Conservation (phyloP, 257 asterid species). For the Capsicum baccatum region DNA sequence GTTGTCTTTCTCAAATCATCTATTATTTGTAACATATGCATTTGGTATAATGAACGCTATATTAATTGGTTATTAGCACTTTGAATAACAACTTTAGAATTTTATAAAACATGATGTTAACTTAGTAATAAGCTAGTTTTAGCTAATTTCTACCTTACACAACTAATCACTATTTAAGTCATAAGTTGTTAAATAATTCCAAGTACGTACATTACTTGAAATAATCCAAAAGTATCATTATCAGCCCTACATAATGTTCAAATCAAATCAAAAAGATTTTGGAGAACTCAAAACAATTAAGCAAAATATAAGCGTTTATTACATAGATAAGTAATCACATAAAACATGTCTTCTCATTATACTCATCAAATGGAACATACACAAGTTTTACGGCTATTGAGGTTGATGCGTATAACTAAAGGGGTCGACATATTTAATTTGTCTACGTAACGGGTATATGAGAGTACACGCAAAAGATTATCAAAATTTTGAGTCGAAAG, state of each 20-base stretch:
- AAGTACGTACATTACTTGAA: not conserved
- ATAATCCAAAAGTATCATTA: not conserved
- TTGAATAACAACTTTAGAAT: not conserved
- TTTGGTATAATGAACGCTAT: not conserved
- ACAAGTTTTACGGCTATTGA: too few species aligned
- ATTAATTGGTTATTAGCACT: not conserved
- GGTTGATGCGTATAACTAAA: too few species aligned
- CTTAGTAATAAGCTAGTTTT: conserved; percentile 1
- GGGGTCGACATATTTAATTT: too few species aligned
- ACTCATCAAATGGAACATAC: too few species aligned
- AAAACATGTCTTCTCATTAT: too few species aligned
- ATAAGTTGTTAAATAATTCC: not conserved
- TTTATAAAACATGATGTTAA: not conserved
- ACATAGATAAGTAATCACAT: too few species aligned
- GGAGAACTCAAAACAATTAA: not conserved
- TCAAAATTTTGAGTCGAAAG: too few species aligned
- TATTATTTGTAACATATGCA: not conserved
- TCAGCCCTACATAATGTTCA: not conserved
- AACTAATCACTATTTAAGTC: conserved; percentile 12
- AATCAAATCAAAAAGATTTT: not conserved
- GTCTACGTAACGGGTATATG: too few species aligned
- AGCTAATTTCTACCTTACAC: conserved; percentile 23
- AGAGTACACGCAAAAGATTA: too few species aligned
- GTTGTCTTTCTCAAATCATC: not conserved
- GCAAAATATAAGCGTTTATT: too few species aligned